Conservation (phyloP, 2,329 filamentous ascomycete genomes). For the Magnaporthiopsis incrustans region DNA sequence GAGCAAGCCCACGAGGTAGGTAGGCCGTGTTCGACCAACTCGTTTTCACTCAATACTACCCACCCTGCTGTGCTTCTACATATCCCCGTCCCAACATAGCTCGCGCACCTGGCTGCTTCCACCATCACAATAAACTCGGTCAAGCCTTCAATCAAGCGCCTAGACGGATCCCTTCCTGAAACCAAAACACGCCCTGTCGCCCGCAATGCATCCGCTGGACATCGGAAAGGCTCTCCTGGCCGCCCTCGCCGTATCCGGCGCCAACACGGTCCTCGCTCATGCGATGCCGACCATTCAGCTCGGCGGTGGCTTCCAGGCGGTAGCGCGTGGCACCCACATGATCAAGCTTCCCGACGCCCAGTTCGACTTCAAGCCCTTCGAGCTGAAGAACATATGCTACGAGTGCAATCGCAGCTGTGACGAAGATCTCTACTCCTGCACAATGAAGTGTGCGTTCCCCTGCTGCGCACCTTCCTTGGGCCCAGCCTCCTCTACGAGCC, state of each 20-base stretch:
- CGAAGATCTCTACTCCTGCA: slow-evolving; percentile 14
- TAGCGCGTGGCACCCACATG: not conserved
- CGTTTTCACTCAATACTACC: not conserved
- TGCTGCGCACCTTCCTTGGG: not conserved
- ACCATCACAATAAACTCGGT: not conserved
- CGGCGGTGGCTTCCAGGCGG: not conserved
- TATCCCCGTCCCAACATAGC: not conserved
- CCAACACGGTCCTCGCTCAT: not conserved
- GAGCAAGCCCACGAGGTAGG: not conserved
- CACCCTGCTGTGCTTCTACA: not conserved
- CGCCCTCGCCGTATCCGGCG: not conserved
- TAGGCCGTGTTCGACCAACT: not conserved
- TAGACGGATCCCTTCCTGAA: not conserved
- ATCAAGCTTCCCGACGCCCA: slow-evolving; percentile 8
- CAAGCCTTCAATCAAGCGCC: not conserved
- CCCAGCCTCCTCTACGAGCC: not conserved
- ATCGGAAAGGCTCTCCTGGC: not conserved
- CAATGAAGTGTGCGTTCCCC: slow-evolving; percentile 15
- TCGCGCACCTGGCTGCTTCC: not conserved
- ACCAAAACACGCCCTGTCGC: not conserved
- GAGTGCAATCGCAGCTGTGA: slow-evolving; percentile 13
- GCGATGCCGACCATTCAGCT: not conserved
- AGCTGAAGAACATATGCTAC: slow-evolving; percentile 16
- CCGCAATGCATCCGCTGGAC: not conserved
- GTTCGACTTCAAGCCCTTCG: slow-evolving; percentile 18